These are phyloP conservation scores for Thinopyrum elongatum DNA, from an alignment of 176 grass and related monocot genomes.

Conservation along the genomic window DNA sequence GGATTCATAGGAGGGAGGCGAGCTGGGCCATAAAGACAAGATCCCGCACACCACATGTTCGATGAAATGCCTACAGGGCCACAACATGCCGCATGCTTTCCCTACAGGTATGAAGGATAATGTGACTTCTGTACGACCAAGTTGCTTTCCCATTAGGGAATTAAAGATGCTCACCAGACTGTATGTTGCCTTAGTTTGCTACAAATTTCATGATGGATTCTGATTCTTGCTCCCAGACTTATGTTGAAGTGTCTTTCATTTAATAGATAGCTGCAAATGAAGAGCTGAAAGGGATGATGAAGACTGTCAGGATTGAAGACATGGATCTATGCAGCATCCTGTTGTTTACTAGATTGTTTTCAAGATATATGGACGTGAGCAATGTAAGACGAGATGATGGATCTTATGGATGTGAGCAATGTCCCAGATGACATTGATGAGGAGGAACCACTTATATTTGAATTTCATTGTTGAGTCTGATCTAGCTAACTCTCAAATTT, in stretches of 20 bases:
- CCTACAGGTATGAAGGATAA: constrained; percentile 76
- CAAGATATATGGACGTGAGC: no score
- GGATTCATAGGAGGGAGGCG: no score
- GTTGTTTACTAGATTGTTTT: background rate
- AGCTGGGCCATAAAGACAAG: no score
- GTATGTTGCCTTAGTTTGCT: constrained; percentile 23
- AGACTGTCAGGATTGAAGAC: constrained; percentile 78
- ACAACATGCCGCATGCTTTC: background rate
- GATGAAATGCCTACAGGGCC: no score
- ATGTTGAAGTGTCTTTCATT: background rate
- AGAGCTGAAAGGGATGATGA: constrained; percentile 91
- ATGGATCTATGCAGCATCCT: constrained; percentile 60
- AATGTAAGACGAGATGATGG: no score
- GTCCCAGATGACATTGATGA: no score
- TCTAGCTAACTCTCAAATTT: background rate
- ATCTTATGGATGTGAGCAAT: no score
- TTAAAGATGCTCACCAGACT: constrained; percentile 82
- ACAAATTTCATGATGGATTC: background rate
- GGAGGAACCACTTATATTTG: no score
- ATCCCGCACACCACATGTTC: no score
- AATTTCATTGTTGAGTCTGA: background rate
- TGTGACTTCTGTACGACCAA: constrained; percentile 88
- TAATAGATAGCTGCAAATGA: constrained; percentile 81
- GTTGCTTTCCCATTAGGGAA: no score
- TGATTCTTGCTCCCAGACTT: background rate